Evolutionary conservation across 75 land plant genomes (phyloP).

Genomic region (Cryptomeria japonica): DNA sequence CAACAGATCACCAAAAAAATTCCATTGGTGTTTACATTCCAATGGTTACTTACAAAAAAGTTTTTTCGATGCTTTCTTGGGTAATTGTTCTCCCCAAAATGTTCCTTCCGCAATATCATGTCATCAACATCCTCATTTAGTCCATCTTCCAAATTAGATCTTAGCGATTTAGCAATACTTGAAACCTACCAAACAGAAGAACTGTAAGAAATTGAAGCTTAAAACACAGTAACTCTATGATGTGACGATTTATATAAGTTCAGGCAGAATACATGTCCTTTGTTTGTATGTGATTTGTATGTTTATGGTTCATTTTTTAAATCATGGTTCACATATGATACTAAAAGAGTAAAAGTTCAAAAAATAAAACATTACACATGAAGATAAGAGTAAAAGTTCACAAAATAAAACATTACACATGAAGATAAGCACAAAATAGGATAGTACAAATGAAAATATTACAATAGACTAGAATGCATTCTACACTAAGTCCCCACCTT

Average conservation of each 20-base stretch:
- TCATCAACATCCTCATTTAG: slow-evolving; percentile 17
- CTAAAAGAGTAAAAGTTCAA: not conserved
- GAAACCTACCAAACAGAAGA: slow-evolving; percentile 14
- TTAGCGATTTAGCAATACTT: slow-evolving; percentile 22
- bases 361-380: not conserved
- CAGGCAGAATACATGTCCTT: not conserved
- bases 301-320: not conserved
- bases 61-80: slow-evolving; percentile 33
- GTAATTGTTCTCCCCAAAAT: slow-evolving; percentile 31
- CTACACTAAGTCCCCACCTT: not conserved
- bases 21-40: not conserved
- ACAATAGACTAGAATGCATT: not conserved
- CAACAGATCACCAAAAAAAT: not conserved
- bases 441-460: not conserved
- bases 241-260: not conserved
- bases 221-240: not conserved
- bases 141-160: slow-evolving; percentile 28
- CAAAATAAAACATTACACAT: not conserved
- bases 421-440: not conserved
- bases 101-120: slow-evolving; percentile 25
- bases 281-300: not conserved
- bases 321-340: not conserved
- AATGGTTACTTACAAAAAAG: slow-evolving; percentile 10
- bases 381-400: not conserved
- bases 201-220: not conserved